These are phyloP conservation scores for Mortierella antarctica DNA, from an alignment of 192 early-diverging fungal genomes.

Conservation along the genomic window DNA sequence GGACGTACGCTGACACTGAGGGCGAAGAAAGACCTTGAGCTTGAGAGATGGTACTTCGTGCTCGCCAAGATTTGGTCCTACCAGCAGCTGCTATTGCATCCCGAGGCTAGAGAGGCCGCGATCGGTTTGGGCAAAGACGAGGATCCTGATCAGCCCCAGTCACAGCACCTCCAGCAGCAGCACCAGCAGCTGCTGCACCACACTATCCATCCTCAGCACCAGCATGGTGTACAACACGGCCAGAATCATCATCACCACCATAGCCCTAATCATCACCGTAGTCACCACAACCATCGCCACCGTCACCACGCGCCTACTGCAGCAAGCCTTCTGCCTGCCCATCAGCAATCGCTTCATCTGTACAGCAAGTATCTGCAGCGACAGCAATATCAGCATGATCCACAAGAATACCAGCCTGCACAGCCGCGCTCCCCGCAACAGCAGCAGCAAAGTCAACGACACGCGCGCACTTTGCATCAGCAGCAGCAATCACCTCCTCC, in stretches of 20 bases:
- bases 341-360: slow-evolving; percentile 23
- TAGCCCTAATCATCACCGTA: not conserved
- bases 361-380: slow-evolving; percentile 29
- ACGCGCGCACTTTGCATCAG: not conserved
- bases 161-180: slow-evolving; percentile 1
- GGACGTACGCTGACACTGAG: slow-evolving; percentile 16
- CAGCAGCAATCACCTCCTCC: slow-evolving; percentile 4
- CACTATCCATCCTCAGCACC: not conserved
- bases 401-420: not conserved
- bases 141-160: not conserved
- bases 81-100: slow-evolving; percentile 4
- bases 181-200: not conserved
- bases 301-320: not conserved
- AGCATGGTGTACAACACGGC: not conserved
- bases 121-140: not conserved
- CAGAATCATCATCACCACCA: slow-evolving; percentile 3
- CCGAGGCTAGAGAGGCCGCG: not conserved
- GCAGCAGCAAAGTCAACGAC: slow-evolving; percentile 10
- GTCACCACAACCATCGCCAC: not conserved
- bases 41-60: slow-evolving; percentile 37
- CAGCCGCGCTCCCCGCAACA: slow-evolving; percentile 4
- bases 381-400: slow-evolving; percentile 3
- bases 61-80: slow-evolving; percentile 33
- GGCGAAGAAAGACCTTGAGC: slow-evolving; percentile 30
- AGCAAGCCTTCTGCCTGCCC: slow-evolving; percentile 18